A percentile compares a stretch with the other conserved stretches of the same genome.
Conservation (phyloP, 805 yeast species). For the Myxozyma kluyveri region DNA sequence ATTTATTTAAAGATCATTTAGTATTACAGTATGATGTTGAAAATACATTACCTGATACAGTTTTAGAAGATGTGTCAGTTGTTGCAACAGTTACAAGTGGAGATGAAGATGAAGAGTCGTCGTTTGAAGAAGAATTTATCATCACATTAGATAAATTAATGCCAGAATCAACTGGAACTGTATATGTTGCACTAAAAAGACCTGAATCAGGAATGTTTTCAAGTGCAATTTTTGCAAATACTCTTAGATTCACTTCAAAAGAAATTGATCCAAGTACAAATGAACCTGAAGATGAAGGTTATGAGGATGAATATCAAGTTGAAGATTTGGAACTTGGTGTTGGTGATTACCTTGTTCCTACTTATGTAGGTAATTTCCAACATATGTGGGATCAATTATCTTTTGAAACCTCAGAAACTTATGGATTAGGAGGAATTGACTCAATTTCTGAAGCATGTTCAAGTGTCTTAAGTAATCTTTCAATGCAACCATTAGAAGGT, state of each 20-base stretch:
- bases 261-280: constrained; percentile 76
- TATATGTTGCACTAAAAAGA: constrained; percentile 72
- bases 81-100: constrained; percentile 40
- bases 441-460: constrained; percentile 55
- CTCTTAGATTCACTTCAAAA: constrained; percentile 68
- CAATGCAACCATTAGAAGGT: constrained; percentile 72
- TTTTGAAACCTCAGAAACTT: constrained; percentile 61
- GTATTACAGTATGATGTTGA: constrained; percentile 79
- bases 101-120: constrained; percentile 51
- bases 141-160: constrained; percentile 68
- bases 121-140: constrained; percentile 60
- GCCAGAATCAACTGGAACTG: constrained; percentile 69
- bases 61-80: constrained; percentile 73
- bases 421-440: constrained; percentile 53
- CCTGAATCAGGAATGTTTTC: constrained; percentile 43
- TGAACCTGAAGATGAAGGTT: constrained; percentile 69
- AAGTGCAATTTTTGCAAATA: constrained; percentile 57
- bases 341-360: constrained; percentile 79
- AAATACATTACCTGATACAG: constrained; percentile 77
- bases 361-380: constrained; percentile 74
- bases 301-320: constrained; percentile 88
- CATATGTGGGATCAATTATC: constrained; percentile 67
- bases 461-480: constrained; percentile 52
- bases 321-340: constrained; percentile 71
- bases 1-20: constrained; percentile 68